phyloP scores from a whole-genome alignment of 768 basidiomycete species.

The Tylopilus felleus region DNA sequence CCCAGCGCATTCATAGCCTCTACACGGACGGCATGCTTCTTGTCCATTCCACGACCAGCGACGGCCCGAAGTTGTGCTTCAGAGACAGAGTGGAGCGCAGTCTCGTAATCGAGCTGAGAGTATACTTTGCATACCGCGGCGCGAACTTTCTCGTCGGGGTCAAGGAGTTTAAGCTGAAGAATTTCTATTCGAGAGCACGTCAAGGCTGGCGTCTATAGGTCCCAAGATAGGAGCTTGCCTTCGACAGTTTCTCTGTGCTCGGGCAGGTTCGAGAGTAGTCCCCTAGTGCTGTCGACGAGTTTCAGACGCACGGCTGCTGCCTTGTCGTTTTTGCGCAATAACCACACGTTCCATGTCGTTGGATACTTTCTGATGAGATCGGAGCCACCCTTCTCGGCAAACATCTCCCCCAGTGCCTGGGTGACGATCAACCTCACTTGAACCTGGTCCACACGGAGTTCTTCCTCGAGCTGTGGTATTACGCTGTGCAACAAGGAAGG shows the following conservation, averaged over 20 bases:
- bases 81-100: slow-evolving; percentile 77
- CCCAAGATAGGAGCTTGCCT: slow-evolving; percentile 44
- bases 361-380: slow-evolving; percentile 82
- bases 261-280: slow-evolving; percentile 59
- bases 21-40: slow-evolving; percentile 67
- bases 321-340: slow-evolving; percentile 76
- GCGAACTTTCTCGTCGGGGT: slow-evolving; percentile 91
- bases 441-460: slow-evolving; percentile 73
- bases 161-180: slow-evolving; percentile 62
- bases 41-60: slow-evolving; percentile 75
- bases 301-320: slow-evolving; percentile 64
- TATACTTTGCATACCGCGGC: slow-evolving; percentile 81
- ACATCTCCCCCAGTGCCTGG: slow-evolving; percentile 87
- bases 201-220: background rate
- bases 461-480: slow-evolving; percentile 90
- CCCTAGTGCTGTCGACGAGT: slow-evolving; percentile 68
- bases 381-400: slow-evolving; percentile 65
- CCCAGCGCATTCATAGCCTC: slow-evolving; percentile 79
- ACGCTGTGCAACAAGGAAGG: slow-evolving; percentile 84
- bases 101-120: slow-evolving; percentile 86
- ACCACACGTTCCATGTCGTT: slow-evolving; percentile 82
- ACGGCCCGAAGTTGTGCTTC: slow-evolving; percentile 58
- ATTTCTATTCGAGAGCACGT: slow-evolving; percentile 40
- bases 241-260: slow-evolving; percentile 71
- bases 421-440: slow-evolving; percentile 78